A percentile compares a stretch with the other conserved stretches of the same genome.
Conservation (phyloP, 75 land plant genomes). For the Pinus albicaulis region DNA sequence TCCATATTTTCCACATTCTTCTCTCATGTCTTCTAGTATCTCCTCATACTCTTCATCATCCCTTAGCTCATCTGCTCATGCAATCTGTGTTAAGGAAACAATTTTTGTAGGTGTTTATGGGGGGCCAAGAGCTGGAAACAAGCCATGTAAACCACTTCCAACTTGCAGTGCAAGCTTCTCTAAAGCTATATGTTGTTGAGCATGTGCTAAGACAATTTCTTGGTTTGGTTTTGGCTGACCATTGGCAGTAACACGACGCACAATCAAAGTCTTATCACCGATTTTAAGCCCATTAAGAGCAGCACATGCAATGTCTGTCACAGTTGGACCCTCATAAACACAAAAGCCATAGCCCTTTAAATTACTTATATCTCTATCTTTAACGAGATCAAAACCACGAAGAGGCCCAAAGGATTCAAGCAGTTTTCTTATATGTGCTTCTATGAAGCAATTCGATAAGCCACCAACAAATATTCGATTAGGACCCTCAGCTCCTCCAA, state of each 20-base stretch:
- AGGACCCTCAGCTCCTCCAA: conserved; percentile 19
- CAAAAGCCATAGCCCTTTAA: conserved; percentile 96
- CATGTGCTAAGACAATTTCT: conserved; percentile 64
- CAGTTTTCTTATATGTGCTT: conserved; percentile 10
- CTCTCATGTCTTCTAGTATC: too few relatives aligned
- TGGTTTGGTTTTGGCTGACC: conserved; percentile 77
- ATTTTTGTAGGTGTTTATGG: conserved; percentile 51
- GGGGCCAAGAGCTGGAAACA: conserved; percentile 4
- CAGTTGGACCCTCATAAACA: conserved; percentile 70
- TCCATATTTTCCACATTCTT: too few relatives aligned
- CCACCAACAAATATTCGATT: conserved; percentile 57
- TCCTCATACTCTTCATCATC: too few relatives aligned
- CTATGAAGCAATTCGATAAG: conserved; percentile 41
- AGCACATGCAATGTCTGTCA: conserved; percentile 83
- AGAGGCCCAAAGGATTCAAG: conserved; percentile 15
- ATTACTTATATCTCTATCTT: conserved; percentile 67
- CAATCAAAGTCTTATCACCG: conserved; percentile 87
- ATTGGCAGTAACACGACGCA: conserved; percentile 73
- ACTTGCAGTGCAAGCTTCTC: conserved; percentile 65
- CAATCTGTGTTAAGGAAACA: conserved; percentile 70
- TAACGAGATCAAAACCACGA: conserved; percentile 64
- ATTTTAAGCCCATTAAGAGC: conserved; percentile 89
- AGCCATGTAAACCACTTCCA: conserved; percentile 27
- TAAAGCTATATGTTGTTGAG: conserved; percentile 85
- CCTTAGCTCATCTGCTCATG: too few relatives aligned